Percentiles rank a stretch among this genome's conserved stretches.
These are phyloP conservation scores for Penicillium sp. DNA, from an alignment of 2,329 filamentous ascomycete species.

Conservation along the genomic window DNA sequence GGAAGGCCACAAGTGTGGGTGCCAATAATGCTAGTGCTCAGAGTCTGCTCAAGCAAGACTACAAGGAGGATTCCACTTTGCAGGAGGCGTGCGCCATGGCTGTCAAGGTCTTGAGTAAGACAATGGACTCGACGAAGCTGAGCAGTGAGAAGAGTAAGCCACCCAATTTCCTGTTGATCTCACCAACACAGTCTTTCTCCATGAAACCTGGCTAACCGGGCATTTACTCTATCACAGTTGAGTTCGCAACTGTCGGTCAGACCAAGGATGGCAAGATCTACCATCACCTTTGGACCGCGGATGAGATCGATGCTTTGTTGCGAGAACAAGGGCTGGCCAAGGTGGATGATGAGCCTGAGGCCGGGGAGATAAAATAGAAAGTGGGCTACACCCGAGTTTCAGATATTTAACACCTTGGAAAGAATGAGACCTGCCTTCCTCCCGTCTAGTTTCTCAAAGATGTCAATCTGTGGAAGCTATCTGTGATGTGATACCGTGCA, in stretches of 20 bases:
- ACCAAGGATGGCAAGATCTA: conserved; percentile 95
- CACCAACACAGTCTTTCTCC: background rate
- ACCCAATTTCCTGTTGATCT: background rate
- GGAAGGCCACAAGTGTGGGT: conserved; percentile 97
- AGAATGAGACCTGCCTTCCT: conserved; percentile 23
- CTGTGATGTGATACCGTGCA: conserved; percentile 9
- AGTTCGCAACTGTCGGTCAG: conserved; percentile 96
- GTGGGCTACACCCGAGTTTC: conserved; percentile 20
- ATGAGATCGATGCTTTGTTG: conserved; percentile 89
- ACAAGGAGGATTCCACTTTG: conserved; percentile 95
- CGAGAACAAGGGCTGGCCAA: conserved; percentile 96
- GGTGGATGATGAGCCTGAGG: conserved; percentile 63
- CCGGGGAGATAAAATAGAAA: conserved; percentile 39
- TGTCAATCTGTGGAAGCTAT: no score
- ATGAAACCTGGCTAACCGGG: conserved; percentile 9
- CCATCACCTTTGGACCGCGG: conserved; percentile 92
- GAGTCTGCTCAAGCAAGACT: conserved; percentile 96
- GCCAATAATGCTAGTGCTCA: conserved; percentile 98
- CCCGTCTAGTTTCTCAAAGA: no score
- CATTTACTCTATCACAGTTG: conserved; percentile 54
- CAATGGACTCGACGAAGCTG: conserved; percentile 98
- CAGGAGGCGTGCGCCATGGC: conserved; percentile 96
- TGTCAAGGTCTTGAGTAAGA: conserved; percentile 99
- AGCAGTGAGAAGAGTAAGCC: conserved; percentile 95
- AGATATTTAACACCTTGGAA: conserved; percentile 17